Conservation (phyloP, 495 filamentous ascomycete genomes). For the Staphylotrichum longicolle region DNA sequence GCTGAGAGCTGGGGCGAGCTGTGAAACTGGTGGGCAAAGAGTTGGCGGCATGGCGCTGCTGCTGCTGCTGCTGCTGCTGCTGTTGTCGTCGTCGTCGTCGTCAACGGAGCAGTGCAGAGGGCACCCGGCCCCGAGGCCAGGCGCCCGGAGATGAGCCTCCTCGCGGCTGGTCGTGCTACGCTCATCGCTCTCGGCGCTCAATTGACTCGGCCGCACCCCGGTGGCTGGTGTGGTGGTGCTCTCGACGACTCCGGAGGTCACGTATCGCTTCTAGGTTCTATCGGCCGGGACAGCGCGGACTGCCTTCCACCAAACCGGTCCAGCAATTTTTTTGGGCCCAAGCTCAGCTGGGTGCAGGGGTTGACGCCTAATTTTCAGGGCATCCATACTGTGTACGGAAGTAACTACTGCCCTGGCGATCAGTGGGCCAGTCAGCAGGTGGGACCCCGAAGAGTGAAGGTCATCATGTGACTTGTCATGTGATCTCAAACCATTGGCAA, state of each 20-base stretch:
- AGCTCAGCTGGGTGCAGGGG: slow-evolving; percentile 1
- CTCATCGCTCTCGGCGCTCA: slow-evolving; percentile 32
- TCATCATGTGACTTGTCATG: slow-evolving; percentile 1
- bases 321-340: slow-evolving; percentile 29
- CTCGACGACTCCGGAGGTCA: slow-evolving; percentile 11
- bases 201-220: slow-evolving; percentile 22
- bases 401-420: background rate
- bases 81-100: slow-evolving; percentile 15
- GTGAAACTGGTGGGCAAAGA: slow-evolving; percentile 38
- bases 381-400: background rate
- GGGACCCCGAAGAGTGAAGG: no score
- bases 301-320: slow-evolving; percentile 15
- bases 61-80: slow-evolving; percentile 4
- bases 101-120: slow-evolving; percentile 13
- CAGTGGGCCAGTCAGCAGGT: background rate
- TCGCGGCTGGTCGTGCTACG: slow-evolving; percentile 34
- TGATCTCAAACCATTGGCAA: background rate
- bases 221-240: slow-evolving; percentile 19
- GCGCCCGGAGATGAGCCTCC: slow-evolving; percentile 36
- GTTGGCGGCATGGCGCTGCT: slow-evolving; percentile 10
- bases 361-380: slow-evolving; percentile 18
- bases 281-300: slow-evolving; percentile 8
- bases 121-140: slow-evolving; percentile 22
- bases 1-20: slow-evolving; percentile 42
- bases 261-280: slow-evolving; percentile 11